A percentile compares a stretch with the other conserved stretches of the same genome.
Conservation (phyloP, 2,329 filamentous ascomycete genomes). For the Niveomyces coronatus region DNA sequence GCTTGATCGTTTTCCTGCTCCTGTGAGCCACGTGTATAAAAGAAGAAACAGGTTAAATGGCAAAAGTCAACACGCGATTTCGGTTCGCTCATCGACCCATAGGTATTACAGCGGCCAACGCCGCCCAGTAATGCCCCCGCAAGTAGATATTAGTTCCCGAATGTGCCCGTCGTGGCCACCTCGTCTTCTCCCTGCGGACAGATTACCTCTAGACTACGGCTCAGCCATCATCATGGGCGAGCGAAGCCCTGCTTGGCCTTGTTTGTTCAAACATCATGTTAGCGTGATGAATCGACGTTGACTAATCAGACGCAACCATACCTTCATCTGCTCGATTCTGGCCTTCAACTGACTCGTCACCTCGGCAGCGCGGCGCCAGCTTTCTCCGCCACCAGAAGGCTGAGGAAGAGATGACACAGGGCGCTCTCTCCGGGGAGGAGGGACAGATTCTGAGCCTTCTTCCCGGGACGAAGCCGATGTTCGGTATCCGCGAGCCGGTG, state of each 20-base stretch:
- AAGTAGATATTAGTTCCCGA: conserved; percentile 6
- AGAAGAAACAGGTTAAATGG: too few species aligned
- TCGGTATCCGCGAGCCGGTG: conserved; percentile 47
- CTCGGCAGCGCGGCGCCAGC: conserved; percentile 94
- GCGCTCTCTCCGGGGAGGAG: conserved; percentile 20
- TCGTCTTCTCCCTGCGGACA: too few species aligned
- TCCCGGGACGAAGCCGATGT: conserved; percentile 23
- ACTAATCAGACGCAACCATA: conserved; percentile 19
- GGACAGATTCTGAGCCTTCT: conserved; percentile 22
- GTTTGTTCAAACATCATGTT: neutral
- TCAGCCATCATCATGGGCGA: conserved; percentile 16
- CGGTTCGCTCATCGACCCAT: conserved; percentile 7
- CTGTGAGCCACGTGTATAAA: too few species aligned
- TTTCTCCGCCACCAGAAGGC: conserved; percentile 46
- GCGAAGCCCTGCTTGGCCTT: conserved; percentile 23
- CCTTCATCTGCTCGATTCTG: conserved; percentile 98
- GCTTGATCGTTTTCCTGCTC: neutral
- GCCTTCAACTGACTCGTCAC: conserved; percentile 96
- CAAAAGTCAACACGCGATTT: too few species aligned
- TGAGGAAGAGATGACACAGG: conserved; percentile 27
- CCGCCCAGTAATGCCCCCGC: conserved; percentile 10
- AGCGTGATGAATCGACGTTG: neutral
- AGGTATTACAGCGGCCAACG: conserved; percentile 7
- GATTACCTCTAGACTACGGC: neutral
- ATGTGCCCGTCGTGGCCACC: too few species aligned